Percentiles rank a stretch among this genome's conserved stretches.
Evolutionary conservation across 208 protist genomes (phyloP).

Genomic region (Crithidia thermophila): DNA sequence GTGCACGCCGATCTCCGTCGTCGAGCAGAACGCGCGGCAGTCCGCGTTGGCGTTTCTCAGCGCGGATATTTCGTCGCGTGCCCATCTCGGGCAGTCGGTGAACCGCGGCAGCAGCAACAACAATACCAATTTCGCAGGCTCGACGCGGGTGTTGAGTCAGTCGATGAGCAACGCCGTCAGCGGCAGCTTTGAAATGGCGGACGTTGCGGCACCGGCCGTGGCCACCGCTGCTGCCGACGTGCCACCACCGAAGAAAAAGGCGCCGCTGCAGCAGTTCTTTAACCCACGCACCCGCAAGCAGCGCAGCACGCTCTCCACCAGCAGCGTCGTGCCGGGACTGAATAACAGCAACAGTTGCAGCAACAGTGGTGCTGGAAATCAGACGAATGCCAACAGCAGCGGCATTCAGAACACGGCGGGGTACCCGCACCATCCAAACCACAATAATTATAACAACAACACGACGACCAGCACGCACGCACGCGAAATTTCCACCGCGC

Average conservation of each 20-base stretch:
- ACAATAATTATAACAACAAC: too few relatives aligned
- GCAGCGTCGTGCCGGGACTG: too few relatives aligned
- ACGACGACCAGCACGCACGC: too few relatives aligned
- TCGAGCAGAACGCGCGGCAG: slow-evolving; percentile 25
- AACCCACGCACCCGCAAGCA: background rate
- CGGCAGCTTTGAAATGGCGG: slow-evolving; percentile 10
- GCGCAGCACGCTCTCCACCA: slow-evolving; percentile 10
- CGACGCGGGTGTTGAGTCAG: background rate
- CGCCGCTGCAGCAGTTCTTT: slow-evolving; percentile 7
- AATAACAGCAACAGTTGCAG: too few relatives aligned
- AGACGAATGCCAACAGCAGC: too few relatives aligned
- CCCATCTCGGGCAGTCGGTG: background rate
- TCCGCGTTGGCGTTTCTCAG: slow-evolving; percentile 37
- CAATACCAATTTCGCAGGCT: background rate
- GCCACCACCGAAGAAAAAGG: background rate
- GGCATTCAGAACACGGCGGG: too few relatives aligned
- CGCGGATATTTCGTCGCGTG: slow-evolving; percentile 16
- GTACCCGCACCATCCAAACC: too few relatives aligned
- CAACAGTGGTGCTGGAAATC: too few relatives aligned
- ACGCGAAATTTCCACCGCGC: slow-evolving; percentile 5
- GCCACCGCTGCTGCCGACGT: too few relatives aligned
- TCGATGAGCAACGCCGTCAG: slow-evolving; percentile 1
- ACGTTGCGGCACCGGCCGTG: background rate
- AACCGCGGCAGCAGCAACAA: background rate
- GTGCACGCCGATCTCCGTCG: slow-evolving; percentile 10